Conservation (phyloP, 345 rosid species). For the Eutrema yunnanense region DNA sequence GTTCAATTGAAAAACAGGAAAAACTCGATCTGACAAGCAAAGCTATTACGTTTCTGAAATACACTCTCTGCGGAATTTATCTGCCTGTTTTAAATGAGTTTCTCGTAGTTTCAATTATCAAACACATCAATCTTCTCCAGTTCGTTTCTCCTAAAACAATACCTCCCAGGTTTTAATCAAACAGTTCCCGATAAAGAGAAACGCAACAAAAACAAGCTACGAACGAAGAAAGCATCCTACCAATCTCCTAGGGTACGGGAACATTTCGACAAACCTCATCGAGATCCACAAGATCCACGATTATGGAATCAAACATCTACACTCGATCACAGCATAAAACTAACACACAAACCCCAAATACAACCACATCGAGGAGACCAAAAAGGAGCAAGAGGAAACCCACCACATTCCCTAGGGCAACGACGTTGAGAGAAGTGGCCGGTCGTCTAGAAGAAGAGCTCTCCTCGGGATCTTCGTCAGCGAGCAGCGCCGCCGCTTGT, state of each 20-base stretch:
- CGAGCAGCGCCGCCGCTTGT: constrained; percentile 70
- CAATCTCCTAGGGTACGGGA: constrained; percentile 12
- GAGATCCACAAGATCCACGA: constrained; percentile 31
- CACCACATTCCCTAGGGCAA: constrained; percentile 89
- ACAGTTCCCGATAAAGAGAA: neutral
- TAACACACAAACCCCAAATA: constrained; percentile 5
- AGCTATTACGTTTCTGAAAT: neutral
- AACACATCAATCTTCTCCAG: constrained; percentile 1
- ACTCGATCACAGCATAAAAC: neutral
- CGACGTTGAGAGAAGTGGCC: constrained; percentile 78
- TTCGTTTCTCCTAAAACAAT: too few species aligned
- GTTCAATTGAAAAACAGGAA: neutral
- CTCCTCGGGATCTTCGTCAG: constrained; percentile 92
- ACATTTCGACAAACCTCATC: constrained; percentile 20
- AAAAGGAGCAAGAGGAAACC: constrained; percentile 27
- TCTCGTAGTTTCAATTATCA: neutral
- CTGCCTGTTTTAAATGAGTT: neutral
- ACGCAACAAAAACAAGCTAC: neutral
- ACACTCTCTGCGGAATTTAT: neutral
- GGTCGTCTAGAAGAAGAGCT: constrained; percentile 51
- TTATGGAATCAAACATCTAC: constrained; percentile 2
- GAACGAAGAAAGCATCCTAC: constrained; percentile 2
- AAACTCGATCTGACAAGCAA: neutral
- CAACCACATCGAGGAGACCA: constrained; percentile 4
- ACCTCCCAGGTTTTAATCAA: neutral